phyloP scores from a whole-genome alignment of 2,329 filamentous ascomycete species.

The Fusarium staphyleae region DNA sequence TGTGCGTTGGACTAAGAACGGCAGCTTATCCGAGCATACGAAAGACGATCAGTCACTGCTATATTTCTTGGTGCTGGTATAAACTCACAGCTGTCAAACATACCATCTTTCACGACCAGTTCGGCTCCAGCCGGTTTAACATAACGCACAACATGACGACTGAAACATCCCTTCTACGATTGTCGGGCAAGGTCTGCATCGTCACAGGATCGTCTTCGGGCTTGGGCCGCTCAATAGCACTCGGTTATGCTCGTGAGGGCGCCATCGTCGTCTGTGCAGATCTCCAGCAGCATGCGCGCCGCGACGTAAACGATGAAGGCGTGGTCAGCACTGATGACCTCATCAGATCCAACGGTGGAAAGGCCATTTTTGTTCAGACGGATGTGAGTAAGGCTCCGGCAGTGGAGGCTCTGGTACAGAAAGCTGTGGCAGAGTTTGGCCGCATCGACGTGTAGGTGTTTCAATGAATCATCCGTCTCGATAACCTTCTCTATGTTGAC shows the following conservation, averaged over 20 bases:
- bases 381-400: slow-evolving; percentile 51
- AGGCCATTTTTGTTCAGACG: slow-evolving; percentile 51
- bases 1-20: no score
- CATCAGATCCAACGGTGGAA: slow-evolving; percentile 45
- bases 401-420: slow-evolving; percentile 48
- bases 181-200: slow-evolving; percentile 46
- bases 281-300: slow-evolving; percentile 41
- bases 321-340: slow-evolving; percentile 43
- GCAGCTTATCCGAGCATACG: no score
- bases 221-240: slow-evolving; percentile 54
- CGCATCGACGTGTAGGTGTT: slow-evolving; percentile 39
- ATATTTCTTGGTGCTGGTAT: background rate
- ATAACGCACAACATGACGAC: background rate
- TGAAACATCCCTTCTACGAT: slow-evolving; percentile 1
- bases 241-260: slow-evolving; percentile 52
- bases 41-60: no score
- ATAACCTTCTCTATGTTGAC: slow-evolving; percentile 27
- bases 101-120: background rate
- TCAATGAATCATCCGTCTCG: slow-evolving; percentile 40
- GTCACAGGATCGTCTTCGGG: slow-evolving; percentile 57
- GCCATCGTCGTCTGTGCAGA: slow-evolving; percentile 54
- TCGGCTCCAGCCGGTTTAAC: fast-evolving
- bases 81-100: background rate
- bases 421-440: slow-evolving; percentile 28
- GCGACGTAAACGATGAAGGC: slow-evolving; percentile 39